Evolutionary conservation across 2,329 filamentous ascomycete genomes (phyloP), one percentile per base, ranked within the genome.

Genomic region (Pseudocercospora crystallina): DNA sequence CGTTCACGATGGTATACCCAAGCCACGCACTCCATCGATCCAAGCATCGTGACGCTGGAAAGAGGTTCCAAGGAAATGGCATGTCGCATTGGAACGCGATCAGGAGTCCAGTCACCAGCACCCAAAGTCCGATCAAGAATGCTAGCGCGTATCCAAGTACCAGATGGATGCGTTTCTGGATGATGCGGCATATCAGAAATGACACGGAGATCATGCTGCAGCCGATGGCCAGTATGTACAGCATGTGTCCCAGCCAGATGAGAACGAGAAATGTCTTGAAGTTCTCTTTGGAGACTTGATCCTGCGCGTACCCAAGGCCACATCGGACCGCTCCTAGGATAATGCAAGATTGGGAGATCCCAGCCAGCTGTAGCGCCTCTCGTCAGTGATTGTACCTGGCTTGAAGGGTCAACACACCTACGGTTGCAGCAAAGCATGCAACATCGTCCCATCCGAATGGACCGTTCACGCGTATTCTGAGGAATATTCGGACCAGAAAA

Each of bases 381-480:
- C 7, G 20, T 26, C 20, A 26, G 20, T 7, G 4, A 26, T 7
- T 26, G 20, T 7, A 7, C 7, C 7, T 3, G 20, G 20, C 3
- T 3, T 26, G 20, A 26, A 3, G 7, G 20, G 20, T 3, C 1
- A 8, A 2, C 5, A 8, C 8, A 43, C 53, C 14, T 8, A 62
- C 36, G 1, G 63, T 67, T 11, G 62, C 62, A 0, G 51, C 42
- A 8, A 47, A 43, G 49, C 65, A 67, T 5, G 59, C 50, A 29
- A 43, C 49, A 45, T 67, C 63, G 31, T 67, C 65, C 36, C 48
- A 59, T 9, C 63, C 61, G 11, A 65, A 56, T 0, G 65, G 65
- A 1, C 63, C 64, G 30, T 64, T 65, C 56, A 67, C 56, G 43
- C 54, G 60, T 3, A 56, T 20, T 10, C 65, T 59, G 9, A 66